phyloP scores from a whole-genome alignment of 768 basidiomycete genomes.

The Scleroderma bovista region DNA sequence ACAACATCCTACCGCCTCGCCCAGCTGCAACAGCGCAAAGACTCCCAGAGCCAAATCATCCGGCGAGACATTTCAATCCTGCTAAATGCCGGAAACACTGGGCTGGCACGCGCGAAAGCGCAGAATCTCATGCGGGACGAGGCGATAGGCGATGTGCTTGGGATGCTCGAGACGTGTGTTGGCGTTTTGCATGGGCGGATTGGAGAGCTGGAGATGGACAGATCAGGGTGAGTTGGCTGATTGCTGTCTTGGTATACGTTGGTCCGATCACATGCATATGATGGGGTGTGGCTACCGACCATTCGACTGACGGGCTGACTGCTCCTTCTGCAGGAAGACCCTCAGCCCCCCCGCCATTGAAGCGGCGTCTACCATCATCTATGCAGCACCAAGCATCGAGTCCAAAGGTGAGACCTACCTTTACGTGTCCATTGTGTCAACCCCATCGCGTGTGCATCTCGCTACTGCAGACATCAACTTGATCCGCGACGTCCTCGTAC shows the following conservation, averaged over 20 bases:
- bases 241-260: neutral
- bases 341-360: constrained; percentile 54
- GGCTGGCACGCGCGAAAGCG: constrained; percentile 66
- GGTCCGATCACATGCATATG: too few relatives aligned
- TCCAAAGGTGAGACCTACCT: constrained; percentile 46
- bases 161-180: constrained; percentile 60
- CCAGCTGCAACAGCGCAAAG: constrained; percentile 65
- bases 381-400: constrained; percentile 49
- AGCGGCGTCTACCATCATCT: constrained; percentile 65
- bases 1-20: constrained; percentile 60
- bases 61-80: constrained; percentile 65
- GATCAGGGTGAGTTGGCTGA: too few relatives aligned
- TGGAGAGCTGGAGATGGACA: constrained; percentile 29
- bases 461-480: constrained; percentile 46
- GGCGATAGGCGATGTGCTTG: constrained; percentile 53
- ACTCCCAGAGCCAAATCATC: constrained; percentile 56
- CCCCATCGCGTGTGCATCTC: neutral
- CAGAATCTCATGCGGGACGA: constrained; percentile 64
- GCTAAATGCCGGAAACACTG: constrained; percentile 55
- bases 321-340: constrained; percentile 24
- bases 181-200: constrained; percentile 55
- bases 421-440: neutral
- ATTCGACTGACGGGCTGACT: neutral
- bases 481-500: constrained; percentile 49
- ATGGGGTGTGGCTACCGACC: too few relatives aligned